phyloP scores from a whole-genome alignment of 164 flowering plant species.

The Houttuynia cordata region DNA sequence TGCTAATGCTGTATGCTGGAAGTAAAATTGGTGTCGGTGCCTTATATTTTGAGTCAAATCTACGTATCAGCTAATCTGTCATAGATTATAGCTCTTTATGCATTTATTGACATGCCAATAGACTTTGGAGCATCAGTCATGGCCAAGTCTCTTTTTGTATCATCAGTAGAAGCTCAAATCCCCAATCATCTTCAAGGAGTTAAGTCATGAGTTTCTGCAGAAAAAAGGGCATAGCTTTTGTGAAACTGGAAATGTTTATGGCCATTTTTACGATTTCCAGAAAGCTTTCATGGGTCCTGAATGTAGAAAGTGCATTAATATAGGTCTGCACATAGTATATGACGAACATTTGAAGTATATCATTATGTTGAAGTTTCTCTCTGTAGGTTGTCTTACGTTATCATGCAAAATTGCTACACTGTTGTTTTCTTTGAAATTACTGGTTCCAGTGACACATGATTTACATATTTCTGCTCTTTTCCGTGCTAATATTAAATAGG shows the following conservation, averaged over 20 bases:
- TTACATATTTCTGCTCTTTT: too few species aligned
- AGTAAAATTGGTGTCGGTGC: neutral
- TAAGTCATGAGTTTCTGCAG: slow-evolving; percentile 27
- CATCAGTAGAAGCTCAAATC: slow-evolving; percentile 41
- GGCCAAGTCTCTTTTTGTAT: slow-evolving; percentile 87
- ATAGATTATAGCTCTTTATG: slow-evolving; percentile 71
- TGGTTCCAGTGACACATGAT: too few species aligned
- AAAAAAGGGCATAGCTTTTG: slow-evolving; percentile 24
- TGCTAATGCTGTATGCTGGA: neutral
- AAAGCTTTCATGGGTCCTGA: slow-evolving; percentile 26
- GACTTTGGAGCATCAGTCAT: slow-evolving; percentile 63
- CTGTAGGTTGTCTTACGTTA: neutral
- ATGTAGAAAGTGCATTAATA: slow-evolving; percentile 21
- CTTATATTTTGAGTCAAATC: slow-evolving; percentile 7
- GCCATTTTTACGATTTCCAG: slow-evolving; percentile 32
- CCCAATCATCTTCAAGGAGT: slow-evolving; percentile 29
- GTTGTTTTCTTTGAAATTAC: neutral
- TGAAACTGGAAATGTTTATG: slow-evolving; percentile 32
- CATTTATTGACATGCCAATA: slow-evolving; percentile 62
- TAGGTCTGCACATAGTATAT: slow-evolving; percentile 44
- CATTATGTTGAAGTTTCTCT: neutral
- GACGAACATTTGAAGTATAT: neutral
- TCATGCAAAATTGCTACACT: neutral
- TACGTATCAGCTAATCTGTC: slow-evolving; percentile 18
- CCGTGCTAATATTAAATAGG: neutral